Conservation (phyloP, 1,139 yeast genomes). For the Saccharomyces hybrid region DNA sequence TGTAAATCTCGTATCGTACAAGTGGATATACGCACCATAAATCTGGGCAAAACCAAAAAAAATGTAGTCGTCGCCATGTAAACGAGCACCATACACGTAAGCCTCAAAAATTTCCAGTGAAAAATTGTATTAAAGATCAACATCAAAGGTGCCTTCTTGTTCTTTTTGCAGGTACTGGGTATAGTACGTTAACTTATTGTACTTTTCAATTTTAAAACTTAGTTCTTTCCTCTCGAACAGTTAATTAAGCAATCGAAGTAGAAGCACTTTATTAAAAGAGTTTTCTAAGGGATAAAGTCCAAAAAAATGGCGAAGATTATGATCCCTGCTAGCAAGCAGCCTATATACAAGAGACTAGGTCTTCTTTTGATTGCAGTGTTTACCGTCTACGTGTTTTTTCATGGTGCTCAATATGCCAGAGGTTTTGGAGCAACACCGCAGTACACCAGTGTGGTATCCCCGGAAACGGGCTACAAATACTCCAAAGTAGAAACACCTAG, state of each 20-base stretch:
- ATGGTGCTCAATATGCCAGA: slow-evolving; percentile 3
- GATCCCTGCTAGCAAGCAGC: slow-evolving; percentile 7
- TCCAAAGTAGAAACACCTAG: slow-evolving; percentile 8
- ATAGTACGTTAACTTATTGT: neutral
- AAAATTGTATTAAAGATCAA: neutral
- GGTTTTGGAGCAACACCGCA: neutral
- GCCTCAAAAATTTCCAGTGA: neutral
- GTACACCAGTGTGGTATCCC: neutral
- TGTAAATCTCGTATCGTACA: neutral
- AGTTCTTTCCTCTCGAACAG: neutral
- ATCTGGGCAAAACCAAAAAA: neutral
- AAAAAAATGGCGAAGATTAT: slow-evolving; percentile 5
- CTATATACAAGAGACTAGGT: slow-evolving; percentile 9
- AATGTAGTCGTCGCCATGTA: neutral
- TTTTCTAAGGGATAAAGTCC: neutral
- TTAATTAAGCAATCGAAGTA: neutral
- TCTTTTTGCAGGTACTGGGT: neutral
- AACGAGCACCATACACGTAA: neutral
- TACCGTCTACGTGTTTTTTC: slow-evolving; percentile 6
- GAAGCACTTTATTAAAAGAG: neutral
- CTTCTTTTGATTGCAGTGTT: slow-evolving; percentile 6
- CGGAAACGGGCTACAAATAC: slow-evolving; percentile 16
- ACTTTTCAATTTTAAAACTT: neutral
- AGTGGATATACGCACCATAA: neutral
- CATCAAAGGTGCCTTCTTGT: neutral